These are phyloP conservation scores for Botrytis porri DNA, from an alignment of 2,329 filamentous ascomycete species.

Conservation along the genomic window DNA sequence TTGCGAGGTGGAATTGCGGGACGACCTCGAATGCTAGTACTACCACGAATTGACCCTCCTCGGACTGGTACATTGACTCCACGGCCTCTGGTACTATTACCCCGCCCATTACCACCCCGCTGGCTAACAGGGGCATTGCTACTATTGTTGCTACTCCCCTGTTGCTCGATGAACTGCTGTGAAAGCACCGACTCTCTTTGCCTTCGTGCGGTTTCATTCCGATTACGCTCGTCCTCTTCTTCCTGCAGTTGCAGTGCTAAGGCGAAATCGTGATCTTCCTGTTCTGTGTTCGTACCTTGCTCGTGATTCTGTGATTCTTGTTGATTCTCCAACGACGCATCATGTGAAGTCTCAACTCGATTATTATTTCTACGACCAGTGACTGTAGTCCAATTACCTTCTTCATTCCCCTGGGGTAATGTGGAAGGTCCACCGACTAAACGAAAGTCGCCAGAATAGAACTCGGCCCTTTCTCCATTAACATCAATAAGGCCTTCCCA, in stretches of 20 bases:
- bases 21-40: conserved; percentile 18
- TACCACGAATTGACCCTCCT: conserved; percentile 10
- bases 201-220: conserved; percentile 58
- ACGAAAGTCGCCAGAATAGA: conserved; percentile 87
- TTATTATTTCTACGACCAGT: conserved; percentile 16
- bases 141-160: conserved; percentile 44
- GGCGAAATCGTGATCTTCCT: conserved; percentile 82
- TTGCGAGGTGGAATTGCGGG: conserved; percentile 23
- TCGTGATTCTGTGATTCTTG: conserved; percentile 17
- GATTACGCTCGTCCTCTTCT: conserved; percentile 80
- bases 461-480: conserved; percentile 76
- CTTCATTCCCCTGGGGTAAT: conserved; percentile 14
- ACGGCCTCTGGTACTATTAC: neutral
- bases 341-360: conserved; percentile 4
- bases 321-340: conserved; percentile 1
- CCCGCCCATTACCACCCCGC: conserved; percentile 31
- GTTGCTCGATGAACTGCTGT: conserved; percentile 67
- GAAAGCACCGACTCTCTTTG: conserved; percentile 65
- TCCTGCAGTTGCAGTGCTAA: conserved; percentile 91
- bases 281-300: conserved; percentile 45
- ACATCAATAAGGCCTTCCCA: conserved; percentile 94
- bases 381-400: conserved; percentile 30
- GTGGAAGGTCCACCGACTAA: conserved; percentile 62
- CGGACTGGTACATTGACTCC: neutral
- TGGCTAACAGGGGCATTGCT: conserved; percentile 33